Percentiles rank a stretch among this genome's conserved stretches.
Conservation (phyloP, 805 yeast species). For the Pichia ethanolica region DNA sequence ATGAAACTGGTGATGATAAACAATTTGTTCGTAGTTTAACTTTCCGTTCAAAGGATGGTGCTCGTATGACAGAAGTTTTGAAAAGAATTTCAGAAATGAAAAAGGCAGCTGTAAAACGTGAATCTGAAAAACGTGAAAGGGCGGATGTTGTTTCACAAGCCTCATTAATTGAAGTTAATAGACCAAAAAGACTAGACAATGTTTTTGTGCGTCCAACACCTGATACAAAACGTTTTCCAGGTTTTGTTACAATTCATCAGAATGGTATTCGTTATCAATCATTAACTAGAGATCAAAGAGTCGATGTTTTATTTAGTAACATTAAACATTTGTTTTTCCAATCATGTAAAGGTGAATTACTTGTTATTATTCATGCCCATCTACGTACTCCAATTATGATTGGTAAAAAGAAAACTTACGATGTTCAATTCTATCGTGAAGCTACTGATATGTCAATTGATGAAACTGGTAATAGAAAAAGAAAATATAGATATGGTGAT, state of each 20-base stretch:
- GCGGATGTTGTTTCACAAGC: conserved; percentile 95
- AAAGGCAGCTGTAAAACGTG: conserved; percentile 84
- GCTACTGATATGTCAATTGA: conserved; percentile 94
- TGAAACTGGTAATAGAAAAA: conserved; percentile 91
- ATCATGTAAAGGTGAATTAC: conserved; percentile 90
- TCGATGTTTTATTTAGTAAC: conserved; percentile 83
- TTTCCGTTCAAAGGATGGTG: conserved; percentile 82
- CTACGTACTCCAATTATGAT: conserved; percentile 88
- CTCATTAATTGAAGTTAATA: conserved; percentile 70
- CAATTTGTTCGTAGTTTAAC: conserved; percentile 84
- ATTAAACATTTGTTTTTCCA: conserved; percentile 92
- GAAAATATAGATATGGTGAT: conserved; percentile 86
- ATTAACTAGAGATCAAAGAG: conserved; percentile 76
- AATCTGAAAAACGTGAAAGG: conserved; percentile 80
- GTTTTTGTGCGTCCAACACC: conserved; percentile 93
- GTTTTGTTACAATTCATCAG: conserved; percentile 84
- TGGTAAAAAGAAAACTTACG: conserved; percentile 92
- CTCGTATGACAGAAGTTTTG: conserved; percentile 83
- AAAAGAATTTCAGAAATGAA: conserved; percentile 87
- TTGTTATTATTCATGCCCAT: conserved; percentile 88
- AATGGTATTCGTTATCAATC: conserved; percentile 94
- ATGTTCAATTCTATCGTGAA: conserved; percentile 93
- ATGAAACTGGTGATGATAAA: conserved; percentile 81
- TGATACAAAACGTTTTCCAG: conserved; percentile 93
- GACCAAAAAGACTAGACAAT: conserved; percentile 81